Evolutionary conservation across 805 yeast genomes (phyloP).

Genomic region (Lachancea dasiensis): DNA sequence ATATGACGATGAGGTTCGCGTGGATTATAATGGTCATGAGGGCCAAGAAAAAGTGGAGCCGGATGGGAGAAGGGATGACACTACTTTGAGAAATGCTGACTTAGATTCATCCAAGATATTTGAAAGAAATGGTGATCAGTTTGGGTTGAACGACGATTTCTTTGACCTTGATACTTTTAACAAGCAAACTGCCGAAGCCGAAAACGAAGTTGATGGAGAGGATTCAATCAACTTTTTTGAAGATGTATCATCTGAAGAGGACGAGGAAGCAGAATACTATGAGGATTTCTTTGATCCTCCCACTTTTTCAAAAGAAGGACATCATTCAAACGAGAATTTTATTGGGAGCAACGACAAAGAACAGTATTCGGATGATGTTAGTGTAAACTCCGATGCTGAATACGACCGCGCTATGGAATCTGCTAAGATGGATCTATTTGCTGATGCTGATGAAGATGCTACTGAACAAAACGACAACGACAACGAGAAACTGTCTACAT

Average conservation of each 20-base stretch:
- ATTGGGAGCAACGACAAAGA: slow-evolving; percentile 7
- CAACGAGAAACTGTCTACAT: slow-evolving; percentile 49
- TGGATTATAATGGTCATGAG: slow-evolving; percentile 38
- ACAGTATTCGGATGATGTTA: slow-evolving; percentile 13
- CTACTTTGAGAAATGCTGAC: not conserved
- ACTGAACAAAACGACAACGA: slow-evolving; percentile 20
- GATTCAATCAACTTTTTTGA: slow-evolving; percentile 46
- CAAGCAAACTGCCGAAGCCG: slow-evolving; percentile 58
- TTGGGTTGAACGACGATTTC: slow-evolving; percentile 75
- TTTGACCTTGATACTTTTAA: slow-evolving; percentile 83
- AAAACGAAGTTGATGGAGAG: slow-evolving; percentile 36
- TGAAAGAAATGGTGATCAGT: slow-evolving; percentile 33
- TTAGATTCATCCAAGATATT: no score
- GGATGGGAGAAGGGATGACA: not conserved
- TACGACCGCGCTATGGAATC: slow-evolving; percentile 18
- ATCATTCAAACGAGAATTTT: slow-evolving; percentile 2
- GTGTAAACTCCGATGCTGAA: slow-evolving; percentile 21
- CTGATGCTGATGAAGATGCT: slow-evolving; percentile 34
- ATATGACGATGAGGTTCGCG: slow-evolving; percentile 21
- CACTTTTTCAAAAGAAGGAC: slow-evolving; percentile 8
- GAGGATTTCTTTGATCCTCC: slow-evolving; percentile 59
- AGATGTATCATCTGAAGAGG: slow-evolving; percentile 48
- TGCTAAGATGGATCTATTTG: slow-evolving; percentile 60
- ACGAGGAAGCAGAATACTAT: slow-evolving; percentile 51
- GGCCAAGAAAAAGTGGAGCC: slow-evolving; percentile 12